These are phyloP conservation scores for Corylus americana DNA, from an alignment of 306 rosid species.

Conservation along the genomic window DNA sequence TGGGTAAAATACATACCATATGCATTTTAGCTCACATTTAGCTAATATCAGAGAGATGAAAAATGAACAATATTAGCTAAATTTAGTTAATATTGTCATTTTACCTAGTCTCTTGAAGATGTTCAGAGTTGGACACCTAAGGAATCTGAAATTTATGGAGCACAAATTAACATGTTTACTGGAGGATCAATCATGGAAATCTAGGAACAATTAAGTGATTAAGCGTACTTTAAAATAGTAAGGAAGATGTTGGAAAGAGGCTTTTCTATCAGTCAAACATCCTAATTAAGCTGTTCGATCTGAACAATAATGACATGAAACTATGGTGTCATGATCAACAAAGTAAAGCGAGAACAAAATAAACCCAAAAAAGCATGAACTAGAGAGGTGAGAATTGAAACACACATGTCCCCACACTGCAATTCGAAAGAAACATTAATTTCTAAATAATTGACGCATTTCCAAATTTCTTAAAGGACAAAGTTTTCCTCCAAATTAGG, in stretches of 20 bases:
- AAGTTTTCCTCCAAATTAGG: too few relatives aligned
- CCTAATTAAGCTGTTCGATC: background rate
- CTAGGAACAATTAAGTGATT: background rate
- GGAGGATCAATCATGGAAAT: background rate
- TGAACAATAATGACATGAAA: background rate
- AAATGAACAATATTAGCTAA: too few relatives aligned
- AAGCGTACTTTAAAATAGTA: background rate
- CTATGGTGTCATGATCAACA: background rate
- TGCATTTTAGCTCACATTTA: too few relatives aligned
- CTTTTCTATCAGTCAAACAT: background rate
- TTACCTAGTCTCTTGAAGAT: too few relatives aligned
- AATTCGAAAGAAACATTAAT: background rate
- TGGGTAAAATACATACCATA: too few relatives aligned
- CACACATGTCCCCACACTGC: background rate
- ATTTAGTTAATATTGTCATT: too few relatives aligned
- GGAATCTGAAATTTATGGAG: background rate
- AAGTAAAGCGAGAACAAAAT: background rate
- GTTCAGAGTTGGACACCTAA: background rate
- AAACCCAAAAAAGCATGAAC: background rate
- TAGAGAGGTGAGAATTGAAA: background rate
- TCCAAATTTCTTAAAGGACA: background rate
- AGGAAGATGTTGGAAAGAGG: background rate
- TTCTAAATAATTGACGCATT: background rate
- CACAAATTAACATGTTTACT: background rate
- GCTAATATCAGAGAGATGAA: too few relatives aligned